These are phyloP conservation scores for Ceratocystis eucalypticola DNA, from an alignment of 2,329 filamentous ascomycete species.

Conservation along the genomic window DNA sequence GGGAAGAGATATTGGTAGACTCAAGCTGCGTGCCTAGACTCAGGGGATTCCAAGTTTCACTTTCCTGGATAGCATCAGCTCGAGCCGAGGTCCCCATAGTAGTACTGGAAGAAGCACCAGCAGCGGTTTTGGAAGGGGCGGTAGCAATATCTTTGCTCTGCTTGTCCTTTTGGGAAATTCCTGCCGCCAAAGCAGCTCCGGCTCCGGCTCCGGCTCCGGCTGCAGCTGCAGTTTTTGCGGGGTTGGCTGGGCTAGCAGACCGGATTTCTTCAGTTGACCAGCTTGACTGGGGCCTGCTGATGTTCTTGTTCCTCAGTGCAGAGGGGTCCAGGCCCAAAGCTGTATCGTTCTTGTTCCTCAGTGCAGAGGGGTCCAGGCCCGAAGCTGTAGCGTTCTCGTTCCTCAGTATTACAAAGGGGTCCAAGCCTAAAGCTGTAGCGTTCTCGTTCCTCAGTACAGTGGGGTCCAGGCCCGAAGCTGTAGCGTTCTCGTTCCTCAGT, in stretches of 20 bases:
- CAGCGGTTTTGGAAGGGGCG: background rate
- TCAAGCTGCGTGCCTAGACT: slow-evolving; percentile 5
- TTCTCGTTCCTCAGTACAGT: too few species aligned
- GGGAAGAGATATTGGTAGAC: background rate
- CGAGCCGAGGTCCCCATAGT: background rate
- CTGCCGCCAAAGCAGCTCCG: background rate
- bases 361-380: background rate
- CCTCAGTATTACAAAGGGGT: too few species aligned
- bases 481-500: too few species aligned
- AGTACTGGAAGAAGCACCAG: background rate
- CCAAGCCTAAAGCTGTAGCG: too few species aligned
- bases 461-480: too few species aligned
- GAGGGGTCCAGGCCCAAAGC: background rate
- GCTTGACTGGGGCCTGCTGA: slow-evolving; percentile 7
- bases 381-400: background rate
- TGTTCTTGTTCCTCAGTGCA: slow-evolving; percentile 7
- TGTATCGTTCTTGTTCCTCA: background rate
- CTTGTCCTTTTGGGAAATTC: background rate
- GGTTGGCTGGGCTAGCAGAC: background rate
- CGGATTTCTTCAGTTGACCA: slow-evolving; percentile 19
- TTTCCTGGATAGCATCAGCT: background rate
- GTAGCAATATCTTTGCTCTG: background rate
- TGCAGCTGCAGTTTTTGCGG: background rate
- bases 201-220: slow-evolving; percentile 10
- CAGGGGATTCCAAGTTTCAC: slow-evolving; percentile 12